Conservation (phyloP, 2,329 filamentous ascomycete species). For the Penicillium palitans region DNA sequence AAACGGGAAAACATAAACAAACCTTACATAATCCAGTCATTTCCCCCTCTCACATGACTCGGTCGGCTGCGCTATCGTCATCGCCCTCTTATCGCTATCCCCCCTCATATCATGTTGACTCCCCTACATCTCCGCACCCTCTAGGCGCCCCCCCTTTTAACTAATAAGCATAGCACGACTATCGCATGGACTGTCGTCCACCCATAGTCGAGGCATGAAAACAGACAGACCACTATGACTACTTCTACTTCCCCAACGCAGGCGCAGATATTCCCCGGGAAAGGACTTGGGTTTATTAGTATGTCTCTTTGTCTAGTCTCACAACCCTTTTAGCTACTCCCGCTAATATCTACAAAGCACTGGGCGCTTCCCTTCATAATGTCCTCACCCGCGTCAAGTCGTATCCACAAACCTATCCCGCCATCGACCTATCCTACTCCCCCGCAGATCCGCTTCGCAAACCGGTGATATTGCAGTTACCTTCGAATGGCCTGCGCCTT, state of each 20-base stretch:
- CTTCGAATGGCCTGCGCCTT: slow-evolving; percentile 81
- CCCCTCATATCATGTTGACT: slow-evolving; percentile 1
- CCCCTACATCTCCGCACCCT: not conserved
- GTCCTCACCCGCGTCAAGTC: slow-evolving; percentile 84
- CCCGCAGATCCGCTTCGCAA: slow-evolving; percentile 70
- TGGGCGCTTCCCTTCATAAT: slow-evolving; percentile 90
- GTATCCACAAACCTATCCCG: slow-evolving; percentile 77
- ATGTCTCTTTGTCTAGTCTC: slow-evolving; percentile 26
- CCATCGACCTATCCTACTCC: slow-evolving; percentile 80
- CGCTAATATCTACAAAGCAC: slow-evolving; percentile 55
- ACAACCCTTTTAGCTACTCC: slow-evolving; percentile 11
- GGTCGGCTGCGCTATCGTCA: slow-evolving; percentile 11
- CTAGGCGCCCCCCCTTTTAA: not conserved
- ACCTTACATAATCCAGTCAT: slow-evolving; percentile 19
- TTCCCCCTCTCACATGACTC: slow-evolving; percentile 26
- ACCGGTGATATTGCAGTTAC: slow-evolving; percentile 73
- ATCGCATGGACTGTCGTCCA: not conserved
- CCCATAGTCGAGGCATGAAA: slow-evolving; percentile 4
- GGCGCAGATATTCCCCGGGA: slow-evolving; percentile 66
- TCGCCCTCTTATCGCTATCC: slow-evolving; percentile 6
- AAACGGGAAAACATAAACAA: slow-evolving; percentile 25
- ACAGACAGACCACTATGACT: slow-evolving; percentile 34
- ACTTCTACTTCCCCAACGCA: slow-evolving; percentile 35
- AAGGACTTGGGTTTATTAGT: slow-evolving; percentile 64
- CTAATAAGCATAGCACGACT: not conserved